Base-by-base conservation (phyloP, 208 protist species). In the Trypanosoma mega region DNA sequence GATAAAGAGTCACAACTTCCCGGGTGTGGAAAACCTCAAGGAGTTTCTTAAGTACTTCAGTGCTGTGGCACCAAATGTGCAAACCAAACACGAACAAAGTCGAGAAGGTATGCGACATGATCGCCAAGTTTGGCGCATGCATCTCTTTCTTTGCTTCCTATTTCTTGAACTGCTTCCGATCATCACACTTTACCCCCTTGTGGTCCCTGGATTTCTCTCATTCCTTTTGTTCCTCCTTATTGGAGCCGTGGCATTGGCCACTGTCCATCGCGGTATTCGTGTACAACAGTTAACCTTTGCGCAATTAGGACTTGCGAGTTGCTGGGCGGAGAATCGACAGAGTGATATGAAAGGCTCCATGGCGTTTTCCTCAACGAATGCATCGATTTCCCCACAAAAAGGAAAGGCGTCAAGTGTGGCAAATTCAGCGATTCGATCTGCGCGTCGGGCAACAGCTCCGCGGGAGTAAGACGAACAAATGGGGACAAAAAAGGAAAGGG, bases 1-100 rank as follows among this genome's bases (percentile, higher is more conserved):
- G 3, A 83, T 80, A 51, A 73, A 74, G 33, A 78, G 64, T 21
- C 72, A 87, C 37, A 81, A 64, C 41, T 87, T 87, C 34, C 50
- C 72, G 5, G 69, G 54, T 45, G 66, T 87, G 34, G 47, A 39
- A 5, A 27, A 78, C 49, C 27, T 78, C 21, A 26, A 70, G 36
- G 69, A 76, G 39, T 87, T 87, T 29, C 36, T 87, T 7, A 44
- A 72, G 12, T 82, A 80, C 49, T 87, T 87, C 46, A 66, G 59
- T 14, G 20, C 70, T 3, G 62, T 87, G 2, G 72, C 76, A 3
- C 80, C 64, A 21, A 64, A 54, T n/a, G 24, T 54, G 16, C 36
- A 23, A 45, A 12, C 33, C 3, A 46, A 30, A 21, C 20, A 26
- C 16, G 14, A 64, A 26, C 30, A 64, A 48, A 64, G 23, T 26